phyloP scores from a whole-genome alignment of 306 rosid genomes.

The Fragaria nilgerrensis region DNA sequence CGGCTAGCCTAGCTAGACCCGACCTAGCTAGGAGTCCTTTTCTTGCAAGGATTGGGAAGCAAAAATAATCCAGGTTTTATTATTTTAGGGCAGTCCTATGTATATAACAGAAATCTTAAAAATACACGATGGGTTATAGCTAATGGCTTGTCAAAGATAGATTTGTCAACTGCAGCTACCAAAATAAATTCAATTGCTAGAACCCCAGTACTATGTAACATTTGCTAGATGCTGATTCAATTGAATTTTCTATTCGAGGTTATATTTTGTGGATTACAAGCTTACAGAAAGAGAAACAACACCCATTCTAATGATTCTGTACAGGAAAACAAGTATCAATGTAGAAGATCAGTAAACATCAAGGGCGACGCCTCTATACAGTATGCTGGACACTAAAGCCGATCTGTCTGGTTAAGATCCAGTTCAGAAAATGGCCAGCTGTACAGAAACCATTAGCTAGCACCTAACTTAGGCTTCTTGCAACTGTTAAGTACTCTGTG shows the following conservation, averaged over 20 bases:
- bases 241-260: neutral
- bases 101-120: too few species aligned
- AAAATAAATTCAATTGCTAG: too few species aligned
- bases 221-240: neutral
- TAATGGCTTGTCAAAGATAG: neutral
- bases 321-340: neutral
- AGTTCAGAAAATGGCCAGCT: slow-evolving; percentile 7
- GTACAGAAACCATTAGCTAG: slow-evolving; percentile 24
- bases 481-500: slow-evolving; percentile 61
- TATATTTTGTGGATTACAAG: neutral
- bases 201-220: neutral
- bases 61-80: too few species aligned
- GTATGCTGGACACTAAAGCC: slow-evolving; percentile 5
- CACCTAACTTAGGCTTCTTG: slow-evolving; percentile 53
- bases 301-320: neutral
- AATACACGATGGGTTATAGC: too few species aligned
- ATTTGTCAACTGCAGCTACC: neutral
- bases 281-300: slow-evolving; percentile 4
- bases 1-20: too few species aligned
- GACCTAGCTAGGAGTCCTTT: too few species aligned
- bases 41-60: too few species aligned
- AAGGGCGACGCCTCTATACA: slow-evolving; percentile 22
- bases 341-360: neutral
- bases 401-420: slow-evolving; percentile 10
- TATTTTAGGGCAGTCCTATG: too few species aligned